Percentiles rank a stretch among this genome's conserved stretches.
These are phyloP conservation scores for Neospermospora avenae DNA, from an alignment of 2,329 filamentous ascomycete species.

Conservation along the genomic window DNA sequence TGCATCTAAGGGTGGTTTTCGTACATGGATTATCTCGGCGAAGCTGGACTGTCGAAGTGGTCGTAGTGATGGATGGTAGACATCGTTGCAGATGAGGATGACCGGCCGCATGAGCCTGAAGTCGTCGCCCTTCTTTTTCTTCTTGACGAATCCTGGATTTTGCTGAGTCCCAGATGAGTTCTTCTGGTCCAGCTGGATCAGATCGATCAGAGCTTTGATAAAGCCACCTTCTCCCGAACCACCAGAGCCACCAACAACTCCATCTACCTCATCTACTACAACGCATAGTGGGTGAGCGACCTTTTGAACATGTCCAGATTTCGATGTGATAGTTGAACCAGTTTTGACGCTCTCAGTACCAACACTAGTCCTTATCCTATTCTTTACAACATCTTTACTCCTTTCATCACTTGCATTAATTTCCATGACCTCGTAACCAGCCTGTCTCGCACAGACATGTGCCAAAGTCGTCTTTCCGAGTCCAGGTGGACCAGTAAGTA, in stretches of 20 bases:
- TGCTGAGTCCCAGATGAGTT: constrained; percentile 49
- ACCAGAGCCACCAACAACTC: constrained; percentile 78
- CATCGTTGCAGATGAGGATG: constrained; percentile 94
- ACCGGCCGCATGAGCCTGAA: constrained; percentile 86
- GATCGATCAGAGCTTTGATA: constrained; percentile 88
- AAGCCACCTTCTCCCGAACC: constrained; percentile 86
- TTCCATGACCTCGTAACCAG: constrained; percentile 93
- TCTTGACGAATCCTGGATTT: constrained; percentile 38
- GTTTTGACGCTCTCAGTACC: constrained; percentile 91
- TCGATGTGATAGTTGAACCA: constrained; percentile 53
- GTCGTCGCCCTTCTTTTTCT: constrained; percentile 72
- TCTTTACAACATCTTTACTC: constrained; percentile 84
- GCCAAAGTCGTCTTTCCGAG: constrained; percentile 94
- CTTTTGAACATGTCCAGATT: constrained; percentile 57
- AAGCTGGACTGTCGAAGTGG: constrained; percentile 80
- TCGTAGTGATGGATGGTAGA: constrained; percentile 86
- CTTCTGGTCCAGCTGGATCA: constrained; percentile 82
- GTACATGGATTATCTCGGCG: constrained; percentile 88
- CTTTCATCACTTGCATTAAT: constrained; percentile 98
- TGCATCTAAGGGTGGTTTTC: constrained; percentile 82
- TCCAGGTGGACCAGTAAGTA: constrained; percentile 88
- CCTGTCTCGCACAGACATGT: constrained; percentile 92
- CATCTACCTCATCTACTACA: constrained; percentile 94
- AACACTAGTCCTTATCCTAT: constrained; percentile 84
- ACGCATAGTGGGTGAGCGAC: constrained; percentile 86